These are phyloP conservation scores for Cyclotella atomus DNA, from an alignment of 108 stramenopile genomes.

Conservation along the genomic window DNA sequence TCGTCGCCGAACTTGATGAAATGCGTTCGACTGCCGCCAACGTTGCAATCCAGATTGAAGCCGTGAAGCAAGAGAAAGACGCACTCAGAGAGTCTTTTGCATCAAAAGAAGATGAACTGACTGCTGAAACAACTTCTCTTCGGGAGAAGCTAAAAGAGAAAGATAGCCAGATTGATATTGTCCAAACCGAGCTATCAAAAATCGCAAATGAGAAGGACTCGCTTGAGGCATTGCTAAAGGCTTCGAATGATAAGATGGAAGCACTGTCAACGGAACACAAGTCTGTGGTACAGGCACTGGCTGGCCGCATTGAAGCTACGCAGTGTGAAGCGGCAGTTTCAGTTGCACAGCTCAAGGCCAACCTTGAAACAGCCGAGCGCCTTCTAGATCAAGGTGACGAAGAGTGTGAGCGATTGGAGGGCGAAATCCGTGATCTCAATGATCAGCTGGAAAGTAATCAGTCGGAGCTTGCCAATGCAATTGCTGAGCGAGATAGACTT, in stretches of 20 bases:
- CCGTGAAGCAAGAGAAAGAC: slow-evolving; percentile 5
- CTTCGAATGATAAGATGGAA: neutral
- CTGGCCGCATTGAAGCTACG: neutral
- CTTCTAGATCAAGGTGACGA: slow-evolving; percentile 38
- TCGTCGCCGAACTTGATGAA: neutral
- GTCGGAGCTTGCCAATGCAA: neutral
- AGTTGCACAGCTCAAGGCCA: slow-evolving; percentile 18
- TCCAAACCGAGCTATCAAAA: neutral
- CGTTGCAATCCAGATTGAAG: neutral
- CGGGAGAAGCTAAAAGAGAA: slow-evolving; percentile 1
- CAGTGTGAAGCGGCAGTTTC: slow-evolving; percentile 7
- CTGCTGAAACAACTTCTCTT: neutral
- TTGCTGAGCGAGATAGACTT: neutral
- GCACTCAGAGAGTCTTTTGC: neutral
- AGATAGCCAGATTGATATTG: neutral
- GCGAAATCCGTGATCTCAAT: slow-evolving; percentile 13
- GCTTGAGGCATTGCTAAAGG: neutral
- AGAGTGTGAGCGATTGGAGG: slow-evolving; percentile 18
- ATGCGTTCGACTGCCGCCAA: neutral
- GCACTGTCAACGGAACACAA: neutral
- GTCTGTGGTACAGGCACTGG: neutral
- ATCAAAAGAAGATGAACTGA: slow-evolving; percentile 5
- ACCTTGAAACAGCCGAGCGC: slow-evolving; percentile 33
- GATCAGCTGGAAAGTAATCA: neutral
- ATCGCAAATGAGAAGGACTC: neutral